These are phyloP conservation scores for Kwoniella pini DNA, from an alignment of 768 basidiomycete genomes.

Conservation along the genomic window DNA sequence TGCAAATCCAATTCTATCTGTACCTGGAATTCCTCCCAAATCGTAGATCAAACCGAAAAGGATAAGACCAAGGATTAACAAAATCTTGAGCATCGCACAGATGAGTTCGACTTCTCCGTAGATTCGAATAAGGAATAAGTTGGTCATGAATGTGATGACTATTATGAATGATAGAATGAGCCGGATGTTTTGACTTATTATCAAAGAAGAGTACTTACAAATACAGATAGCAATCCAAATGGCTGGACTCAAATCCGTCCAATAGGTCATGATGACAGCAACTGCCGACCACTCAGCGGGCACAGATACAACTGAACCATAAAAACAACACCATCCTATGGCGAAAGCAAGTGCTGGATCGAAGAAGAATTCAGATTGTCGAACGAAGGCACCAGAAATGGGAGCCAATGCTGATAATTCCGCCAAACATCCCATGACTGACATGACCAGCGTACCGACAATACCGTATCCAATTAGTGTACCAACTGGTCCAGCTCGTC, in stretches of 20 bases:
- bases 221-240: slow-evolving; percentile 30
- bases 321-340: slow-evolving; percentile 29
- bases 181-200: too few relatives aligned
- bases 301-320: slow-evolving; percentile 19
- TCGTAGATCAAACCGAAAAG: slow-evolving; percentile 25
- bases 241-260: slow-evolving; percentile 28
- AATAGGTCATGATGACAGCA: slow-evolving; percentile 23
- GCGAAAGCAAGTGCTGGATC: slow-evolving; percentile 35
- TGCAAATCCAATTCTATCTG: slow-evolving; percentile 30
- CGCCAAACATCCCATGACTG: slow-evolving; percentile 57
- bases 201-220: not conserved
- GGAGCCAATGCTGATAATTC: slow-evolving; percentile 62
- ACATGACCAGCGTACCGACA: slow-evolving; percentile 61
- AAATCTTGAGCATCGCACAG: slow-evolving; percentile 28
- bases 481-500: slow-evolving; percentile 24
- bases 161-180: not conserved
- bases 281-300: slow-evolving; percentile 23
- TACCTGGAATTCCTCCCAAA: slow-evolving; percentile 30
- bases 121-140: slow-evolving; percentile 47
- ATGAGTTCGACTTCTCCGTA: slow-evolving; percentile 33
- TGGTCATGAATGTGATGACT: slow-evolving; percentile 55
- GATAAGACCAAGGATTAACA: slow-evolving; percentile 29
- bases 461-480: slow-evolving; percentile 21
- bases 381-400: slow-evolving; percentile 31
- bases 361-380: slow-evolving; percentile 24